These are phyloP conservation scores for Nakazawaea anatomiae DNA, from an alignment of 805 yeast genomes.

Conservation along the genomic window DNA sequence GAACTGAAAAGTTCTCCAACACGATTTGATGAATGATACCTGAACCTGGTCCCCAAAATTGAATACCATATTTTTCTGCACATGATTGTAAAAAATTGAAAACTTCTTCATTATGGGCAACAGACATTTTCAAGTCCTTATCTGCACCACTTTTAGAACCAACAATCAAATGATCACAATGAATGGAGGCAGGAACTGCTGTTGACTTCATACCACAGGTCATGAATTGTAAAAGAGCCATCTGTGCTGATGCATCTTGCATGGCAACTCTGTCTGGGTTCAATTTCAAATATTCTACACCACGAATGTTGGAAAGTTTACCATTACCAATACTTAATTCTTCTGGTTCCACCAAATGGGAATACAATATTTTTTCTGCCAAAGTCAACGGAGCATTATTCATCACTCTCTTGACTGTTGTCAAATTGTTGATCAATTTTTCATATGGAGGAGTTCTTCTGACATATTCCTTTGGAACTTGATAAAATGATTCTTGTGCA, in stretches of 20 bases:
- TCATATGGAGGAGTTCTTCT: conserved; percentile 87
- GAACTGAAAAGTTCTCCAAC: conserved; percentile 93
- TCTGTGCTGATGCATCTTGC: conserved; percentile 99
- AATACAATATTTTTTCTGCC: conserved; percentile 93
- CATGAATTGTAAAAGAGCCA: conserved; percentile 96
- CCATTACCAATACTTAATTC: conserved; percentile 62
- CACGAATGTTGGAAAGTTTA: conserved; percentile 47
- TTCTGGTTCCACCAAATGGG: conserved; percentile 91
- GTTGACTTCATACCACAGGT: conserved; percentile 89
- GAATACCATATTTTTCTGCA: conserved; percentile 92
- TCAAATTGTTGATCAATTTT: conserved; percentile 60
- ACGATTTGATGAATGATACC: conserved; percentile 98
- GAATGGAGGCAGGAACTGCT: conserved; percentile 93
- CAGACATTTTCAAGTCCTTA: conserved; percentile 79
- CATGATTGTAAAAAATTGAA: conserved; percentile 86
- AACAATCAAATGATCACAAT: conserved; percentile 96
- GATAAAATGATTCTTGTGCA: conserved; percentile 6
- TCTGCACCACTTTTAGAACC: conserved; percentile 84
- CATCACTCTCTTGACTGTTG: conserved; percentile 26
- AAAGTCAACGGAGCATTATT: conserved; percentile 68
- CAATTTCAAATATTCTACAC: conserved; percentile 84
- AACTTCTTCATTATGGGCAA: conserved; percentile 88
- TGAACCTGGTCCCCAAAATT: conserved; percentile 98
- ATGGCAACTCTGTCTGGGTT: conserved; percentile 98
- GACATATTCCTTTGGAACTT: conserved; percentile 55